Evolutionary conservation across 139 green algal genomes (phyloP).

Genomic region (Deuterostichococcus epilithicus): DNA sequence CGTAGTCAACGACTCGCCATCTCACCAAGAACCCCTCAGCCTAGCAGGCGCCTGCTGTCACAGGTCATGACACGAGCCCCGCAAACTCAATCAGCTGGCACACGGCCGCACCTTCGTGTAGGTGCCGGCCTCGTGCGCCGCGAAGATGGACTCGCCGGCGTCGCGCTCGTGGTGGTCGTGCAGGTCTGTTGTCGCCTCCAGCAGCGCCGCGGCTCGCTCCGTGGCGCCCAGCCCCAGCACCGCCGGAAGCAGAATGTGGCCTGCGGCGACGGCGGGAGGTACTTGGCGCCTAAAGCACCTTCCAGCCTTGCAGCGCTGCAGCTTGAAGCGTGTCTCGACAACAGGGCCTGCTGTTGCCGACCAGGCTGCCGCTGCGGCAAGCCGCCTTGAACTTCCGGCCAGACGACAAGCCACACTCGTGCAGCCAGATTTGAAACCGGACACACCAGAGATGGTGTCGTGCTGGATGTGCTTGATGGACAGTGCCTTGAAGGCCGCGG

Average conservation of each 20-base stretch:
- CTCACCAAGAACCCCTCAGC: not conserved
- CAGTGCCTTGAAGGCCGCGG: conserved; percentile 34
- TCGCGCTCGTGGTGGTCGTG: conserved; percentile 69
- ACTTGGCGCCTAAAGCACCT: too few relatives aligned
- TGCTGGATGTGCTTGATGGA: conserved; percentile 77
- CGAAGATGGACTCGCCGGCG: conserved; percentile 61
- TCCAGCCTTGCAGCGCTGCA: too few relatives aligned
- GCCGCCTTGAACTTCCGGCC: too few relatives aligned
- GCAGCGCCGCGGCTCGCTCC: conserved; percentile 9
- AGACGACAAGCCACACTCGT: too few relatives aligned
- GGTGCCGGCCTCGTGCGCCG: conserved; percentile 57
- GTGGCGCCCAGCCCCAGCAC: conserved; percentile 24
- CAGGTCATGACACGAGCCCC: too few relatives aligned
- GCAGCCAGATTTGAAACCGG: too few relatives aligned
- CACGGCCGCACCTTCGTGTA: conserved; percentile 63
- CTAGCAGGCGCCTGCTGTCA: too few relatives aligned
- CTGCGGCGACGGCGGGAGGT: not conserved
- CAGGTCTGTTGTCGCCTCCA: conserved; percentile 38
- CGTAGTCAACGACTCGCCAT: not conserved
- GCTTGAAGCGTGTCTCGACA: too few relatives aligned
- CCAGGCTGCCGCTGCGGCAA: too few relatives aligned
- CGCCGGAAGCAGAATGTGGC: conserved; percentile 58
- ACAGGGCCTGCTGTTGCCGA: too few relatives aligned
- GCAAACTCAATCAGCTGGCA: not conserved
- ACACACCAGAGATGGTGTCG: conserved; percentile 48